Conservation (phyloP, 345 rosid species). For the Toxicodendron radicans region DNA sequence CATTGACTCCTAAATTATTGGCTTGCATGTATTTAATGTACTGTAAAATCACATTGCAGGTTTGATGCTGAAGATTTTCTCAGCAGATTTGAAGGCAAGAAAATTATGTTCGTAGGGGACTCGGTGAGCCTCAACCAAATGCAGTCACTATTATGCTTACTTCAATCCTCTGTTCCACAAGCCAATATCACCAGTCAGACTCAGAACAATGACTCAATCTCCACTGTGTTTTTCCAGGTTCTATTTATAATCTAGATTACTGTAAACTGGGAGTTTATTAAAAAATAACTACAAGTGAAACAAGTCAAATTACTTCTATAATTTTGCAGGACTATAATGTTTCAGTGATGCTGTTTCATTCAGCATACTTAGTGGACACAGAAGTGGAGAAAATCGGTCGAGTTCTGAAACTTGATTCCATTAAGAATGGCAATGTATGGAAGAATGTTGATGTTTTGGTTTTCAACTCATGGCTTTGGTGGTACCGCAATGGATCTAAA, state of each 20-base stretch:
- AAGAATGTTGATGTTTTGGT: constrained; percentile 50
- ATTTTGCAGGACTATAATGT: constrained; percentile 50
- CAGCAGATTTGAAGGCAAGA: constrained; percentile 41
- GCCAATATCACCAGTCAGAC: constrained; percentile 27
- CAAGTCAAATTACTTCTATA: not conserved
- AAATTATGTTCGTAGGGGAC: constrained; percentile 65
- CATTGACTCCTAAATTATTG: too few species aligned
- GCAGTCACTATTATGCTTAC: constrained; percentile 58
- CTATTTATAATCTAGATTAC: not conserved
- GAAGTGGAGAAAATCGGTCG: constrained; percentile 45
- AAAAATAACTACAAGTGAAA: too few species aligned
- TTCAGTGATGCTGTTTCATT: constrained; percentile 37
- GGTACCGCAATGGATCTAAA: constrained; percentile 54
- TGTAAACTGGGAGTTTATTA: not conserved
- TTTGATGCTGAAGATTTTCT: constrained; percentile 51
- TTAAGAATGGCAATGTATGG: constrained; percentile 47
- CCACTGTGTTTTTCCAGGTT: constrained; percentile 47
- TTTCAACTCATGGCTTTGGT: constrained; percentile 78
- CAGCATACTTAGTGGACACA: constrained; percentile 50
- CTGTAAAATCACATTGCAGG: constrained; percentile 28
- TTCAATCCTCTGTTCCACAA: constrained; percentile 52
- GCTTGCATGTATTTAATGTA: too few species aligned
- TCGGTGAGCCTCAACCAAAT: constrained; percentile 60
- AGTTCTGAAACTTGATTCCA: constrained; percentile 58
- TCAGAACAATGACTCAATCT: constrained; percentile 12